Base-by-base conservation (phyloP, 2,329 filamentous ascomycete species). In the Fusarium redolens region DNA sequence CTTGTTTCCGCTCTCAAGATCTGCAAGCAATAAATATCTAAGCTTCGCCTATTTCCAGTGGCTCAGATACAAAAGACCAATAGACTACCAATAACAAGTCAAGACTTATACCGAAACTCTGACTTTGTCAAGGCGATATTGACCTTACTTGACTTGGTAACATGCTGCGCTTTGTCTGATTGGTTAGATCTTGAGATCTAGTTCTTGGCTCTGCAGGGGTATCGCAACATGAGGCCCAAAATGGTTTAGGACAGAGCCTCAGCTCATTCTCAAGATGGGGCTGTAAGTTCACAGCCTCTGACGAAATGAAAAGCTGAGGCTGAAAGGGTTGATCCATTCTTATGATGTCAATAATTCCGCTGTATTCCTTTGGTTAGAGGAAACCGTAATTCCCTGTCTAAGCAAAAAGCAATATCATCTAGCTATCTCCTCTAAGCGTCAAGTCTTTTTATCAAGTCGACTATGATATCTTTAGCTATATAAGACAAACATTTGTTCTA, bases 211-310 rank as follows among this genome's bases (percentile, higher is more conserved):
- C 12, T 38, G 4, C 56, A 50, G 43, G 50, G 66, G 58, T 57
- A 57, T 47, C 66, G 66, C 58, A 28, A 35, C 30, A 69, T 69
- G n/a, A 59, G 17, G 35, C 66, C 43, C 12, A 12, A 65, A 69
- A 6, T 11, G 12, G 66, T 48, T 43, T 69, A 69, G 63, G 41
- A 17, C 8, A 48, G 30, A 55, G 7, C 20, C 28, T 68, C 50
- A 69, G 57, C 44, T 64, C 14, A 18, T 15, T 13, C 14, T n/a
- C 5, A 17, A 61, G 20, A 61, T 61, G 30, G 30, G 37, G 37
- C 58, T 41, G 9, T 56, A 15, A 15, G 25, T 57, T 33, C 1
- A 56, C 37, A 30, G 50, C 58, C 58, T 57, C 50, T 35, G 25
- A 60, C 17, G 35, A 54, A 22, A 22, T 59, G 25, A 31, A 50